Evolutionary conservation across 768 basidiomycete species (phyloP), one percentile per base, ranked within the genome.

Genomic region (Fomitopsis serialis): DNA sequence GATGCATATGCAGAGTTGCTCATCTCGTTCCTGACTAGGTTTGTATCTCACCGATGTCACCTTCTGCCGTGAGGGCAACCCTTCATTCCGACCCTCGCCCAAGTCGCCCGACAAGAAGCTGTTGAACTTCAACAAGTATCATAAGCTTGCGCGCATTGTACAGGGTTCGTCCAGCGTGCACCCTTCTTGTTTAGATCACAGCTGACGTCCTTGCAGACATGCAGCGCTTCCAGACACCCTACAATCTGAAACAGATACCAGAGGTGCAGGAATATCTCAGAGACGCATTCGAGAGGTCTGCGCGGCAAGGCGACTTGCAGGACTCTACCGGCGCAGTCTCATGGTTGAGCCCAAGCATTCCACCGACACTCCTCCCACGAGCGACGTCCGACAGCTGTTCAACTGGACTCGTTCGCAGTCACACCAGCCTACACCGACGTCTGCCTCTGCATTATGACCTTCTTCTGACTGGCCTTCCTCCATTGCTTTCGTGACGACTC

Each of bases 61-160:
- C 6, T 98, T 98, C 70, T 96, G 92, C 65, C 83, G 89, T 37
- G 96, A 98, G 63, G 96, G 96, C 19, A 98, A 98, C 66, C 87
- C 91, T 15, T 87, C 89, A 13, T 76, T 87, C 61, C 80, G 96
- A 58, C 79, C 84, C 15, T 90, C 94, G 5, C 89, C 93, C 0
- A 68, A 81, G 53, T 84, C 84, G 50, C 76, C 87, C 1, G 79
- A 79, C 54, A 85, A 90, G 70, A 89, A 84, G 61, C 72, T 99
- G 36, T 78, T 98, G 66, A 99, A 99, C 70, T 94, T 97, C 64
- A 96, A 95, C 70, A 96, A 97, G 69, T 98, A 97, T 62, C 88
- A 89, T 64, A 96, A 92, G 66, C 78, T 95, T 54, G 87, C 87
- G 32, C 78, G 85, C 63, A 92, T 96, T 60, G 79, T 93, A 42